A percentile compares a stretch with the other conserved stretches of the same genome.
Evolutionary conservation across 1,284 basidiomycete genomes (phyloP).

Genomic region (Ceratobasidium sp.): DNA sequence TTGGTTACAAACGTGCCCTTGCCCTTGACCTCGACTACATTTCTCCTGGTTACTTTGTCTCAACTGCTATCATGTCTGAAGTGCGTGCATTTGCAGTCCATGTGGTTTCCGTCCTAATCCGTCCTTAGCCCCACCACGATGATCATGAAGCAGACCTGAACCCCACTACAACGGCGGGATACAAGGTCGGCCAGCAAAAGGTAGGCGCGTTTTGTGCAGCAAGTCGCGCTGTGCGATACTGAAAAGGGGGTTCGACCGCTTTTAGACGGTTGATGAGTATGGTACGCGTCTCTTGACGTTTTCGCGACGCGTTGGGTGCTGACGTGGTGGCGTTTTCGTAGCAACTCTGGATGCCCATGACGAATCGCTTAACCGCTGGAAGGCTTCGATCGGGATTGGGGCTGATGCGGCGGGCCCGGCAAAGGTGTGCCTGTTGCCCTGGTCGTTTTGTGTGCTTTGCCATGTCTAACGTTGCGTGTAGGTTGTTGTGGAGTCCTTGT

Average conservation of each 20-base stretch:
- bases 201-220: slow-evolving; percentile 3
- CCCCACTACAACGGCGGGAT: slow-evolving; percentile 46
- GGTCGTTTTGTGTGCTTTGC: slow-evolving; percentile 7
- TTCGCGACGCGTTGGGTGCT: background rate
- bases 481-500: slow-evolving; percentile 76
- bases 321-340: background rate
- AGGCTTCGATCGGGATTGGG: slow-evolving; percentile 86
- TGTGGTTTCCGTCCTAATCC: slow-evolving; percentile 19
- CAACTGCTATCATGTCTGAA: slow-evolving; percentile 28
- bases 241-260: background rate
- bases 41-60: background rate
- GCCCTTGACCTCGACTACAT: slow-evolving; percentile 39
- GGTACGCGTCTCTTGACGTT: slow-evolving; percentile 33
- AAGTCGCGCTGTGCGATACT: background rate
- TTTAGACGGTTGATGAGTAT: slow-evolving; percentile 45
- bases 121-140: slow-evolving; percentile 35
- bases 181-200: slow-evolving; percentile 47
- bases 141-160: slow-evolving; percentile 47
- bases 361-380: slow-evolving; percentile 71
- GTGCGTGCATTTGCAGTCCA: slow-evolving; percentile 18
- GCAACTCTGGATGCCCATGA: slow-evolving; percentile 45
- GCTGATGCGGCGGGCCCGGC: slow-evolving; percentile 64
- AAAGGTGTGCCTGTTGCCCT: slow-evolving; percentile 61
- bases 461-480: slow-evolving; percentile 52
- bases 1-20: background rate